These are phyloP conservation scores for Gyromitra esculenta DNA, from an alignment of 2,329 filamentous ascomycete species.

Conservation along the genomic window DNA sequence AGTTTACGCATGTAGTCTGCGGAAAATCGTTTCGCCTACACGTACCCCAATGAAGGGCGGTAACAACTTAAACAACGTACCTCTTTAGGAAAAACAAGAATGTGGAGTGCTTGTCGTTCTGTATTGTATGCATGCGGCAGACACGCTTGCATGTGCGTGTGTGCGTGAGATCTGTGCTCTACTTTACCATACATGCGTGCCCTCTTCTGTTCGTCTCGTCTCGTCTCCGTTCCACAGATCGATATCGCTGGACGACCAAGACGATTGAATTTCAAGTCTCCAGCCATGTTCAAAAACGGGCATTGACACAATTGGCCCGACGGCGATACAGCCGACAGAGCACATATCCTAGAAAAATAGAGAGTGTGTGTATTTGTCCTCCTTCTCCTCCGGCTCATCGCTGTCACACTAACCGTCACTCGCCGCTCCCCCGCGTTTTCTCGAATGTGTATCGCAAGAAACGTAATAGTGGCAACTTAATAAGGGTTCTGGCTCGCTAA, in stretches of 20 bases:
- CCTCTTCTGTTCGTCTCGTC: conserved; percentile 5
- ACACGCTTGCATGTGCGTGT: conserved; percentile 6
- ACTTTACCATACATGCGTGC: not conserved
- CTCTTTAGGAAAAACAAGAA: not conserved
- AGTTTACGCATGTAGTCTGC: not conserved
- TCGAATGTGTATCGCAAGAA: not conserved
- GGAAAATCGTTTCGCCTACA: not conserved
- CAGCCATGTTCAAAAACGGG: not conserved
- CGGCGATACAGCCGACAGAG: not conserved
- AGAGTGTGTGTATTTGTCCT: not conserved
- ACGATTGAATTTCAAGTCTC: conserved; percentile 1
- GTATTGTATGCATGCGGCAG: conserved; percentile 8
- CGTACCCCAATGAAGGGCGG: not conserved
- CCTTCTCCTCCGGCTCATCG: not conserved
- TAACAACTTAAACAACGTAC: not conserved
- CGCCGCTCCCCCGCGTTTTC: not conserved
- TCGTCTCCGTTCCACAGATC: conserved; percentile 16
- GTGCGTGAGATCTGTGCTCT: not conserved
- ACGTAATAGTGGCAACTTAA: not conserved
- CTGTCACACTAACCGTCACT: conserved; percentile 12
- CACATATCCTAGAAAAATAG: not conserved
- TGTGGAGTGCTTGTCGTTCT: conserved; percentile 2
- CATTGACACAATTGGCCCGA: not conserved
- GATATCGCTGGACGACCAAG: not conserved
- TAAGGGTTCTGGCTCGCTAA: not conserved